Percentiles rank a stretch among this genome's conserved stretches.
These are phyloP conservation scores for Malassezia caprae DNA, from an alignment of 1,284 basidiomycete genomes.

Conservation along the genomic window DNA sequence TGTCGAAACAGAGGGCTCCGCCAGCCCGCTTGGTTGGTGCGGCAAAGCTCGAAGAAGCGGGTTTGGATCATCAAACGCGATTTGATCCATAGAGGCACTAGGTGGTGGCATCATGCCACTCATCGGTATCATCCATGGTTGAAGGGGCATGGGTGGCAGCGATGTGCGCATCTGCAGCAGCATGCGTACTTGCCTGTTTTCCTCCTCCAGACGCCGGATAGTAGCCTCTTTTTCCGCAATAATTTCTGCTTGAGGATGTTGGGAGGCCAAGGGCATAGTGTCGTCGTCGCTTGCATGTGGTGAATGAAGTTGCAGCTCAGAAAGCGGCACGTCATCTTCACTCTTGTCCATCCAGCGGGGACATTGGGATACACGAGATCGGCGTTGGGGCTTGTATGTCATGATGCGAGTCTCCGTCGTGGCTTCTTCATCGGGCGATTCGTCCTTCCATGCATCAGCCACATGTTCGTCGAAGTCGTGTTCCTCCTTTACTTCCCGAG, in stretches of 20 bases:
- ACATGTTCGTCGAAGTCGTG: background rate
- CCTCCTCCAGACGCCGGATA: constrained; percentile 33
- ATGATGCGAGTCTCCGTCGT: background rate
- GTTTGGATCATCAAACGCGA: background rate
- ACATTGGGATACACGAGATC: background rate
- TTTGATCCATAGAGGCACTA: background rate
- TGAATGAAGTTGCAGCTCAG: background rate
- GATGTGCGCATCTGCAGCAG: constrained; percentile 4
- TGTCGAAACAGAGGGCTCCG: background rate
- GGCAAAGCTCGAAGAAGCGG: background rate
- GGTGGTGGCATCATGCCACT: background rate
- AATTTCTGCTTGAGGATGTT: constrained; percentile 42
- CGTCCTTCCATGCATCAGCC: constrained; percentile 10
- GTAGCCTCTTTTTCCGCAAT: constrained; percentile 43
- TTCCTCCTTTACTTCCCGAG: background rate
- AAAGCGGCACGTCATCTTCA: constrained; percentile 22
- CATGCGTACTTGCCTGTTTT: constrained; percentile 26
- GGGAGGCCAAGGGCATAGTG: constrained; percentile 33
- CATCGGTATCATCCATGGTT: constrained; percentile 4
- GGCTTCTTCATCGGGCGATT: background rate
- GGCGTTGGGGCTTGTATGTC: background rate
- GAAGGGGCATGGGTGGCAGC: constrained; percentile 5
- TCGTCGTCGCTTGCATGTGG: constrained; percentile 2
- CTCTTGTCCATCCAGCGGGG: constrained; percentile 16
- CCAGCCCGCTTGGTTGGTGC: background rate